Base-by-base conservation (phyloP, 2,329 filamentous ascomycete genomes). In the Scytalidium sp. region DNA sequence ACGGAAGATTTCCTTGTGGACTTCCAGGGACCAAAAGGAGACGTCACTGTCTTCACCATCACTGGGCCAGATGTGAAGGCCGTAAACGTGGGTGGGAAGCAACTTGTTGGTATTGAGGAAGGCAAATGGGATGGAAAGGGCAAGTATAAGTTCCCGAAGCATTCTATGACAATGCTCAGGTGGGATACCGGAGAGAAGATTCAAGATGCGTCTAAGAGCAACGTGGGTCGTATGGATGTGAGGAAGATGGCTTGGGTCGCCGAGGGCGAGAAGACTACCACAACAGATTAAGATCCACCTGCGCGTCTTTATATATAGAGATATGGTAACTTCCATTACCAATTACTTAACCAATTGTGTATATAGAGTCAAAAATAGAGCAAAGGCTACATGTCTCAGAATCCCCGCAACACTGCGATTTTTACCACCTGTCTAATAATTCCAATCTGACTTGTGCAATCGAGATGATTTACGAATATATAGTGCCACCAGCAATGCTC, bases 81-180 rank as follows among this genome's bases (percentile, higher is more conserved):
- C 17, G 78, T 78, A 4, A 91, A 91, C 62, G 83, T 78, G 36
- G 79, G 76, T 3, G 78, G 74, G 3, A 78, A 80, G 57, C 73
- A 88, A 60, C 79, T 83, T 49, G 85, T 90, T 11, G 72, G 71
- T 1, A 71, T 88, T 49, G 63, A 73, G 50, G 80, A 86, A 66
- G 77, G 72, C 8, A 78, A 70, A 41, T 90, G 87, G 86, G 73
- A 84, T 61, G 83, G 79, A 0, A 67, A 78, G 62, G 84, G 80
- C 1, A 65, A 70, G 41, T 90, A 80, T 60, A 78, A 70, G 2
- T 92, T 92, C 67, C 73, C 76, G 1, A 89, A 83, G 71, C 81
- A 86, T 64, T 88, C 85, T 2, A 75, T 91, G 43, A 89, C 84
- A 2, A 69, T 91, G 67, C 64, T 91, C 59, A 73, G 77, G 46